Conservation (phyloP, 768 basidiomycete genomes). For the Lentinula lateritia region DNA sequence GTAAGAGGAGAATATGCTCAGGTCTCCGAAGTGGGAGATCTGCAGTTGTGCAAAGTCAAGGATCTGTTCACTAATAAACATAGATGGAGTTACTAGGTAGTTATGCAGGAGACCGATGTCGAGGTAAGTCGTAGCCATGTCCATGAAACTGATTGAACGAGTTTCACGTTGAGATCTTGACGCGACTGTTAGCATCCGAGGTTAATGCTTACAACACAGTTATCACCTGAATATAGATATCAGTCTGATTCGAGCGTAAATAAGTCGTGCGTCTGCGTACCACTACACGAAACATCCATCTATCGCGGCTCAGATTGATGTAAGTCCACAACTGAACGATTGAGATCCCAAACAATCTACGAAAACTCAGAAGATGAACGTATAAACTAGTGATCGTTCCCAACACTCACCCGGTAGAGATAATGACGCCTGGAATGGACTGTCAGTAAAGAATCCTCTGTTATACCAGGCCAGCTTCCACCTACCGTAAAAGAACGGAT, state of each 20-base stretch:
- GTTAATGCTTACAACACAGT: not conserved
- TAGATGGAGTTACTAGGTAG: not conserved
- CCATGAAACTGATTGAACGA: not conserved
- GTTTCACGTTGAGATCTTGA: not conserved
- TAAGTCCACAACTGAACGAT: slow-evolving; percentile 6
- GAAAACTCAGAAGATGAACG: not conserved
- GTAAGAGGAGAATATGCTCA: not conserved
- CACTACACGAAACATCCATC: slow-evolving; percentile 4
- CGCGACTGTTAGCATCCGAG: not conserved
- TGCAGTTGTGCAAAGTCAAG: not conserved
- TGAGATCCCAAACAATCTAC: slow-evolving; percentile 1
- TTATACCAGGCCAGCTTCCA: not conserved
- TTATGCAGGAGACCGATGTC: not conserved
- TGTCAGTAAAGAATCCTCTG: not conserved
- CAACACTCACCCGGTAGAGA: not conserved
- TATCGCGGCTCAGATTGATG: not conserved
- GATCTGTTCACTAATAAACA: not conserved
- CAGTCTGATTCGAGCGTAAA: not conserved
- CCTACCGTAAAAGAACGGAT: slow-evolving; percentile 2
- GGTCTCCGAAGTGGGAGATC: slow-evolving; percentile 2
- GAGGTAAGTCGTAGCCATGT: slow-evolving; percentile 2
- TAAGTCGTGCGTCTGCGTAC: not conserved
- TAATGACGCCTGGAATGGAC: not conserved
- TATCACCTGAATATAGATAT: not conserved
- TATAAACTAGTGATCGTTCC: not conserved